These are phyloP conservation scores for Niveomyces coronatus DNA, from an alignment of 2,329 filamentous ascomycete species.

Conservation along the genomic window DNA sequence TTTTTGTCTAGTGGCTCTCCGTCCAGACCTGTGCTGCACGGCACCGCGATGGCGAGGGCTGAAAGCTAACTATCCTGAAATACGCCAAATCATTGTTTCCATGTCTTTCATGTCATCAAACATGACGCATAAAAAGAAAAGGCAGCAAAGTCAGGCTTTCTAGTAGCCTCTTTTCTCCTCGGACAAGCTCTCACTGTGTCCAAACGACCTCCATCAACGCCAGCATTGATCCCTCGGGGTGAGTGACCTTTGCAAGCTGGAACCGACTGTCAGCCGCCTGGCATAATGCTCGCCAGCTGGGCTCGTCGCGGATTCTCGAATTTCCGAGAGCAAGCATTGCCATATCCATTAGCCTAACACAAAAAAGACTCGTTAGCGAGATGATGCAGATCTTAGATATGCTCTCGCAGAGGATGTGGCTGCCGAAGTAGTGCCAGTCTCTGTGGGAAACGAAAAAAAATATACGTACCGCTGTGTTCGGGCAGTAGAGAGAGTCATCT, in stretches of 20 bases:
- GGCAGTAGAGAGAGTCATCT: conserved; percentile 1
- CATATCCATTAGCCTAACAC: conserved; percentile 1
- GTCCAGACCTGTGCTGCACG: neutral
- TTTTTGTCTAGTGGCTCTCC: neutral
- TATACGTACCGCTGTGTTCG: neutral
- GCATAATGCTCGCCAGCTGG: neutral
- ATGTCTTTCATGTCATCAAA: neutral
- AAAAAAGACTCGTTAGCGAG: neutral
- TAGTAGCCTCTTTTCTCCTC: neutral
- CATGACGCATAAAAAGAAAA: neutral
- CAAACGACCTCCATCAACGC: neutral
- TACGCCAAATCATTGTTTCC: neutral
- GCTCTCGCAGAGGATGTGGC: neutral
- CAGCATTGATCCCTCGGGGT: conserved; percentile 1
- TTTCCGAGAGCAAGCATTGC: conserved; percentile 1
- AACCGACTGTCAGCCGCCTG: neutral
- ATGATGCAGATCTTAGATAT: neutral
- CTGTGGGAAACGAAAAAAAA: neutral
- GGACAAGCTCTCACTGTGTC: neutral
- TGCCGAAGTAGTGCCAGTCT: neutral
- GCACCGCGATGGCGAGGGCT: neutral
- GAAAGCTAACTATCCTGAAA: neutral
- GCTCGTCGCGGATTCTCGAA: conserved; percentile 1
- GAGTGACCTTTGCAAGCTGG: conserved; percentile 1
- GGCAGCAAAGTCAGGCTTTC: neutral